Base-by-base conservation (phyloP, 2,329 filamentous ascomycete genomes). In the Lecanicillium sp. region DNA sequence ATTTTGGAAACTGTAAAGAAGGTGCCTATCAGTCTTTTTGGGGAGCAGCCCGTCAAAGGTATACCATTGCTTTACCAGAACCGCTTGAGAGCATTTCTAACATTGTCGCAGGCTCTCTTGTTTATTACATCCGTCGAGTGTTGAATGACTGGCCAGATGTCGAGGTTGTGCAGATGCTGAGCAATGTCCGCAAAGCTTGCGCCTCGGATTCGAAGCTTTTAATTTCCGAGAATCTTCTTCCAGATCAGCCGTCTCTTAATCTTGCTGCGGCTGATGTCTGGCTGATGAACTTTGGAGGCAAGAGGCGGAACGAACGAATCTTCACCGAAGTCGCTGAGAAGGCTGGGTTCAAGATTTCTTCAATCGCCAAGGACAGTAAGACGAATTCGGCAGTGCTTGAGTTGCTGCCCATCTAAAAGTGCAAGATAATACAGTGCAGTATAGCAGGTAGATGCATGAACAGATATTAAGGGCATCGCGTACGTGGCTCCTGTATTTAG, bases 141-240 rank as follows among this genome's bases (percentile, higher is more conserved):
- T 52, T 65, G 2, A 62, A 65, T 41, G 57, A 65, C 39, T 65
- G 61, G 41, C 44, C 53, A 17, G 59, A 63, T 37, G 48, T 52
- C 2, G 52, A 52, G 12, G 54, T 49, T 18, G 50, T 55, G 2
- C 36, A 46, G 17, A 62, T 64, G 2, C 47, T 65, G 5, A 37
- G 47, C 30, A 51, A 49, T 3, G 35, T 62, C 4, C 29, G 29
- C 29, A 15, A 32, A 8, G 29, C 34, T 15, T 36, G 34, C 12
- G 34, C 17, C 6, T 3, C 8, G 4, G 36, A 38, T 20, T 38
- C 36, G 2, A 17, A 6, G 5, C 15, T 38, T 11, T 29, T 38
- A 3, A 19, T 38, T 3, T 38, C 36, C 12, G 36, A 38, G 15
- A 28, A 38, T 11, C 10, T 38, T 3, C n/a, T 38, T 2, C 36